Conservation (phyloP, 148 eudicot species). For the Cornus kousa region DNA sequence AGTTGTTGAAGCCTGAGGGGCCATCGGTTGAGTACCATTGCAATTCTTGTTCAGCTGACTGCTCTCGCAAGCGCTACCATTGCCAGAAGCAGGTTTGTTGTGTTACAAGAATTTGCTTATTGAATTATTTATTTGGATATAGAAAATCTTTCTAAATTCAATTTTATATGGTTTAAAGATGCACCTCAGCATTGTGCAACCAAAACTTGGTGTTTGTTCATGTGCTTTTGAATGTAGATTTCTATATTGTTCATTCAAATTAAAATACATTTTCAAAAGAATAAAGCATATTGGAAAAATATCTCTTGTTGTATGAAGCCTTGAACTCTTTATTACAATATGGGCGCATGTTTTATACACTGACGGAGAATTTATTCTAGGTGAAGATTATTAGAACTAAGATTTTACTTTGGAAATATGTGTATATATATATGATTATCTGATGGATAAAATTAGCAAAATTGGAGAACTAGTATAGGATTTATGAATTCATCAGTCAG, state of each 20-base stretch:
- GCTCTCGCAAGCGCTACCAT: constrained; percentile 96
- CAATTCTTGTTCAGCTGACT: constrained; percentile 97
- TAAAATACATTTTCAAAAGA: not conserved
- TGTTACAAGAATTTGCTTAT: not conserved
- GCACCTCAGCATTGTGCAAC: not conserved
- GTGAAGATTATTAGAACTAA: too few relatives aligned
- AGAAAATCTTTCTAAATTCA: not conserved
- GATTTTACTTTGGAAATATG: too few relatives aligned
- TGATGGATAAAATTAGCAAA: too few relatives aligned
- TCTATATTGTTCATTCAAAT: not conserved
- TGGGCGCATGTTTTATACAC: too few relatives aligned
- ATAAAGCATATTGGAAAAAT: not conserved
- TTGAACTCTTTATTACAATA: too few relatives aligned
- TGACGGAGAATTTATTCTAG: too few relatives aligned
- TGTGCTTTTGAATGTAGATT: not conserved
- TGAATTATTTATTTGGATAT: not conserved
- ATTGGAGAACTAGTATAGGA: too few relatives aligned
- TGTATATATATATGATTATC: too few relatives aligned
- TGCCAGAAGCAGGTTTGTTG: constrained; percentile 89
- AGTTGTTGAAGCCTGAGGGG: constrained; percentile 75
- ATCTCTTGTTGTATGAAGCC: too few relatives aligned
- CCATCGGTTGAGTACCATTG: constrained; percentile 96
- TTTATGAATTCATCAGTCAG: too few relatives aligned
- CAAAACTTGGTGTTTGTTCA: not conserved
- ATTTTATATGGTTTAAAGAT: not conserved